Conservation (phyloP, 768 basidiomycete genomes). For the Pleurotus salmoneostramineus region DNA sequence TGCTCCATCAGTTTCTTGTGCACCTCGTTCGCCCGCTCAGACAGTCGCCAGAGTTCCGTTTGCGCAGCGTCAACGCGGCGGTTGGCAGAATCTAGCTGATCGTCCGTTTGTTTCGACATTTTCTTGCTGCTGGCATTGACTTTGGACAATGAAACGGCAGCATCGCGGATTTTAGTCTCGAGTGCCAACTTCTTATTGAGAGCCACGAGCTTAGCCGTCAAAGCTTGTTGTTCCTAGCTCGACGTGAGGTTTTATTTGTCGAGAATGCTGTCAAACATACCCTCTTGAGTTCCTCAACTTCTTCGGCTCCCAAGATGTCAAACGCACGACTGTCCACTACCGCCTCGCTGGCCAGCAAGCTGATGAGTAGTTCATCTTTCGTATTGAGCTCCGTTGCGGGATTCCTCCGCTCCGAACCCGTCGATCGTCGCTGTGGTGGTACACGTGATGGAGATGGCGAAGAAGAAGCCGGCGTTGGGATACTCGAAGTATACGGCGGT, state of each 20-base stretch:
- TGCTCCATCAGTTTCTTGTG: conserved; percentile 71
- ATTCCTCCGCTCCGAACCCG: conserved; percentile 36
- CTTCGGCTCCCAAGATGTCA: conserved; percentile 61
- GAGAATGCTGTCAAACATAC: conserved; percentile 17
- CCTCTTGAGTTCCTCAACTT: conserved; percentile 51
- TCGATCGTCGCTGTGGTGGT: conserved; percentile 27
- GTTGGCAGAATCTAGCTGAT: conserved; percentile 72
- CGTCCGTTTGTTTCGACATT: conserved; percentile 60
- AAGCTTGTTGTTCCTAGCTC: conserved; percentile 67
- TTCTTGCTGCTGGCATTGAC: conserved; percentile 58
- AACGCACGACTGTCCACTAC: conserved; percentile 86
- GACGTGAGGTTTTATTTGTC: no score
- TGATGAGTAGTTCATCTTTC: conserved; percentile 83
- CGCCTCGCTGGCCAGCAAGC: conserved; percentile 90
- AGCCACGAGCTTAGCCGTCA: conserved; percentile 61
- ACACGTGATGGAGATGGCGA: conserved; percentile 40
- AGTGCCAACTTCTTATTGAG: conserved; percentile 71
- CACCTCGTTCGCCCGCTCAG: conserved; percentile 61
- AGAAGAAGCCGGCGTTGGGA: conserved; percentile 16
- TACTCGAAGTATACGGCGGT: conserved; percentile 1
- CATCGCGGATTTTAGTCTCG: conserved; percentile 87
- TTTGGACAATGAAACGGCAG: conserved; percentile 69
- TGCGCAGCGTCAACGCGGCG: conserved; percentile 67
- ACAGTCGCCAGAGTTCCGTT: conserved; percentile 66
- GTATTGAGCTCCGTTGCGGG: conserved; percentile 46